Evolutionary conservation across 345 rosid genomes (phyloP), one percentile per base, ranked within the genome.

Genomic region (Aethionema arabicum): DNA sequence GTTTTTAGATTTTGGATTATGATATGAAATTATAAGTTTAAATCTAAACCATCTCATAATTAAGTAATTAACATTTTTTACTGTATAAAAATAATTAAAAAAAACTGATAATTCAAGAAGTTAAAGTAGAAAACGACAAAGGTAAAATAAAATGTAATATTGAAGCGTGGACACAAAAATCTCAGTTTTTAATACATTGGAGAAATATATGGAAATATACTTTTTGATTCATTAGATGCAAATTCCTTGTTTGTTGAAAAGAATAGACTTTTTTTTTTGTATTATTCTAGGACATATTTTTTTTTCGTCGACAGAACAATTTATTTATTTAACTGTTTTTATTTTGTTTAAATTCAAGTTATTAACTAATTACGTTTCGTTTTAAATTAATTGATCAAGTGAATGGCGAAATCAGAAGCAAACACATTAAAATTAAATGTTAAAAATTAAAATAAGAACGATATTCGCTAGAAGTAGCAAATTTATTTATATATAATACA

Each of bases 221-320:
- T 63, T 63, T 37, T 70, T 70, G 74, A 70, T 70, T 70, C 74
- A 70, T 70, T 63, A 63, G 59, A 70, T 70, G 74, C 74, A 63
- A 54, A 14, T 54, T 61, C 49, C 36, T 45, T 69, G 65, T 49
- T 47, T 41, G 31, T 48, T 63, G 58, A 48, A 61, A 38, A 40
- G 10, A 31, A 49, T 44, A 44, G 44, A 38, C 44, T 44, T 7
- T 61, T 44, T 7, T 61, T 39, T 55, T 33, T 7, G 45, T 69
- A 47, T 39, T 33, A 40, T 63, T 70, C 32, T 48, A 56, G 64
- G 48, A 70, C n/a, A 40, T 40, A 40, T 40, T n/a, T n/a, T n/a
- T n/a, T n/a, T n/a, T n/a, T n/a, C n/a, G n/a, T n/a, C n/a, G n/a
- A n/a, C n/a, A n/a, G n/a, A n/a, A n/a, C 1, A 40, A 40, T 40